Base-by-base conservation (phyloP, 345 rosid genomes). In the Aquilaria yunnanensis region DNA sequence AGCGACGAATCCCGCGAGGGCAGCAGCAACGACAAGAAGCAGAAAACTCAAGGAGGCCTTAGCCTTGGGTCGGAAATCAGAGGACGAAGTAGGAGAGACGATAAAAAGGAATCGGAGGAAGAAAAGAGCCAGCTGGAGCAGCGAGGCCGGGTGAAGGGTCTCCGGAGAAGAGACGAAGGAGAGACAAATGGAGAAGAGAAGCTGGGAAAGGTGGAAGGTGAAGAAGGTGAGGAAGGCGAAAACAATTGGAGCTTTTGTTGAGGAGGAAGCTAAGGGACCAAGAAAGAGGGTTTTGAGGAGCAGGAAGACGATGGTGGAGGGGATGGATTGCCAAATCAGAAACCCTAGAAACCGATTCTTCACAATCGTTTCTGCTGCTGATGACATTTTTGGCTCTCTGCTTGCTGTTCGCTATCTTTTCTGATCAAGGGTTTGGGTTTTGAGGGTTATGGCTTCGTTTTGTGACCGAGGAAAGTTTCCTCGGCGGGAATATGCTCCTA, bases 281-380 rank as follows among this genome's bases (percentile, higher is more conserved):
- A 75, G 60, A 48, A 80, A 46, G 62, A 79, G 60, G 58, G 72
- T 37, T 60, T 76, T 79, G 83, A 74, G 73, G 76, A 78, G 60
- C 65, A 88, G 4, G 87, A 78, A 90, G 63, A 86, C 70, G 51
- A 68, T 56, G 12, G 86, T 58, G 10, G 89, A 78, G 49, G 80
- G 64, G 6, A 90, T 80, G 2, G 89, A 81, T 47, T 90, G 90
- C 97, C 93, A 86, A 41, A 88, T 85, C 9, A 88, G 66, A 59
- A 88, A 90, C 63, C 90, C 90, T 16, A 74, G 55, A 33, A 77
- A 76, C 3, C 93, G 78, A 56, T 80, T 78, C 66, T 74, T 78
- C 23, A 76, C 76, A 2, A 85, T 75, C 61, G 71, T 32, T 49
- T 78, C 84, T 13, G 86, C 69, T 14, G 33, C 65, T 11, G 49